Conservation (phyloP, 805 yeast species). For the Candida orba region DNA sequence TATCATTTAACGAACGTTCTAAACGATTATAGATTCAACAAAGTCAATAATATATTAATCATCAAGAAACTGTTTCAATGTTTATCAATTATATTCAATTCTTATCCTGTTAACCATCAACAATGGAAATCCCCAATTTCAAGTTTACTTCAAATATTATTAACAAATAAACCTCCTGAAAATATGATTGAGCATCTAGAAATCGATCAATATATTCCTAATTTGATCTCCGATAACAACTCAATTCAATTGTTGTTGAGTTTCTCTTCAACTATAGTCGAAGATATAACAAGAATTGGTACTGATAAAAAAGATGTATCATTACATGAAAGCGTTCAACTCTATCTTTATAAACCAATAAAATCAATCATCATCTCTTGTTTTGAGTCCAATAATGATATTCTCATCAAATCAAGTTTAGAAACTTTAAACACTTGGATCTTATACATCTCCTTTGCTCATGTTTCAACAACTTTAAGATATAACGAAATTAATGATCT, state of each 20-base stretch:
- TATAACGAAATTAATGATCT: slow-evolving; percentile 18
- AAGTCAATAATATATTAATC: slow-evolving; percentile 31
- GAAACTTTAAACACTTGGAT: slow-evolving; percentile 31
- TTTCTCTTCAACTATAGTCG: slow-evolving; percentile 42
- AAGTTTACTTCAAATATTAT: slow-evolving; percentile 18
- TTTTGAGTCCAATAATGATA: slow-evolving; percentile 10
- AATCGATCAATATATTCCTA: slow-evolving; percentile 8
- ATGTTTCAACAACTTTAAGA: slow-evolving; percentile 17
- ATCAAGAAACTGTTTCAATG: slow-evolving; percentile 52
- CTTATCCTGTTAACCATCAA: slow-evolving; percentile 24
- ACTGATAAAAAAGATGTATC: slow-evolving; percentile 17
- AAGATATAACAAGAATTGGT: slow-evolving; percentile 38
- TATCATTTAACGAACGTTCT: slow-evolving; percentile 11
- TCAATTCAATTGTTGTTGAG: slow-evolving; percentile 18
- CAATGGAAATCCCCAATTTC: slow-evolving; percentile 36
- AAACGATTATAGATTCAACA: slow-evolving; percentile 7
- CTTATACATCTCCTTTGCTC: slow-evolving; percentile 31
- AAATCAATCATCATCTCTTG: slow-evolving; percentile 14
- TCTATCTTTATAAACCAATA: slow-evolving; percentile 27
- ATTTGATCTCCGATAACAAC: slow-evolving; percentile 1
- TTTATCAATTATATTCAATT: slow-evolving; percentile 38
- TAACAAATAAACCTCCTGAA: slow-evolving; percentile 9
- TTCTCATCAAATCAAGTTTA: slow-evolving; percentile 18
- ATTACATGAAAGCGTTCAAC: slow-evolving; percentile 34
- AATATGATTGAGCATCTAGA: slow-evolving; percentile 3